phyloP scores from a whole-genome alignment of 1,284 basidiomycete genomes.

The Blastosporella zonata region DNA sequence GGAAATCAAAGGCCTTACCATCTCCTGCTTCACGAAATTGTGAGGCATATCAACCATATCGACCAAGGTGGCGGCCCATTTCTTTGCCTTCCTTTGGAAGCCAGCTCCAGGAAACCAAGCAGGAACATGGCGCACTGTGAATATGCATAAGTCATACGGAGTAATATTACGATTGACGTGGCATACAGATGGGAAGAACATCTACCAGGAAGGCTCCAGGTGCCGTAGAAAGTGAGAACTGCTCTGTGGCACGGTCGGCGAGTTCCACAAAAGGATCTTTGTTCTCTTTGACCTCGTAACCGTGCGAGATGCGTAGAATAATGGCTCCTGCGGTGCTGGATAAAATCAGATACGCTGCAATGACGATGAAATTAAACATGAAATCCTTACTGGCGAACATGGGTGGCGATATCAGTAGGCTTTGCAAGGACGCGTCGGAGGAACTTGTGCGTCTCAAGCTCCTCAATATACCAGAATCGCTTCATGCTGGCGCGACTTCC shows the following conservation, averaged over 20 bases:
- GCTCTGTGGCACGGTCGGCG: conserved; percentile 52
- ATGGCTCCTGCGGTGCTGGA: conserved; percentile 55
- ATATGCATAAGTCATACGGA: conserved; percentile 3
- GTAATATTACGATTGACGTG: neutral
- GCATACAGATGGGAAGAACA: conserved; percentile 50
- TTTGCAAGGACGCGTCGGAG: conserved; percentile 51
- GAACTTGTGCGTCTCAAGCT: conserved; percentile 54
- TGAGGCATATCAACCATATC: conserved; percentile 56
- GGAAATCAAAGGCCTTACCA: conserved; percentile 36
- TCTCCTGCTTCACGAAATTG: conserved; percentile 57
- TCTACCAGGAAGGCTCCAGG: conserved; percentile 62
- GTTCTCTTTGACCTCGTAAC: conserved; percentile 54
- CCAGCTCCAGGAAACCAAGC: conserved; percentile 63
- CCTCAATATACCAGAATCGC: conserved; percentile 46
- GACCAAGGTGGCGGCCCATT: conserved; percentile 47
- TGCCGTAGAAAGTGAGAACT: conserved; percentile 56
- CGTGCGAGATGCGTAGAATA: conserved; percentile 59
- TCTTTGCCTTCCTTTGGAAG: conserved; percentile 51
- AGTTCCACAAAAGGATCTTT: conserved; percentile 58
- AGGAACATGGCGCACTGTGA: conserved; percentile 55
- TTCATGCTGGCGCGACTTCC: conserved; percentile 51
- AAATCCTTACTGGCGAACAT: conserved; percentile 53
- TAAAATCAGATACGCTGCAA: neutral
- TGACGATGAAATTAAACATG: neutral
- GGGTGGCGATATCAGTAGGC: conserved; percentile 49